Evolutionary conservation across 257 asterid species (phyloP).

Genomic region (Solanum etuberosum): DNA sequence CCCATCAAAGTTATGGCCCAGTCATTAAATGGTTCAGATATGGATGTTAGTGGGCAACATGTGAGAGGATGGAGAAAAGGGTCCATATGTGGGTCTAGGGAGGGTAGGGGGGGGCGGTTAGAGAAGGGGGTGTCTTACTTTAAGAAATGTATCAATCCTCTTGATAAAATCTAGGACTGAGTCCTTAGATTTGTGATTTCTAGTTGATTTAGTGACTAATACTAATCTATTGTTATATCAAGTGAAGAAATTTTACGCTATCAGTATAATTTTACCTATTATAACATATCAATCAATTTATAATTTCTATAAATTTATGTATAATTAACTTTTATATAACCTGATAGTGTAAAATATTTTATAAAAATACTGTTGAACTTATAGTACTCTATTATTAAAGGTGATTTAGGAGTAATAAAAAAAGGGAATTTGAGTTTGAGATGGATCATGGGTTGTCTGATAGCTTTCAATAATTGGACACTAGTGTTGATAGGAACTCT

Average conservation of each 20-base stretch:
- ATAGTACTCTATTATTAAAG: neutral
- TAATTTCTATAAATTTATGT: neutral
- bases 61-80: constrained; percentile 51
- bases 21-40: constrained; percentile 41
- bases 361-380: neutral
- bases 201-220: neutral
- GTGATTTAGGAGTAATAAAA: neutral
- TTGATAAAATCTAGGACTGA: constrained; percentile 11
- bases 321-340: neutral
- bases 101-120: fast-evolving
- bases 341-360: too few species aligned
- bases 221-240: neutral
- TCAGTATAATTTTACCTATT: neutral
- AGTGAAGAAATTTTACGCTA: neutral
- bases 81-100: constrained; percentile 2
- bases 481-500: neutral
- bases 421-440: neutral
- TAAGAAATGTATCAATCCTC: neutral
- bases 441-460: constrained; percentile 40
- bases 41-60: constrained; percentile 77
- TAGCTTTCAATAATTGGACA: constrained; percentile 28
- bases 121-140: neutral
- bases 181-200: constrained; percentile 1
- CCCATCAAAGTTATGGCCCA: constrained; percentile 7
- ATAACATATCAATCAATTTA: neutral